Percentiles rank a stretch among this genome's conserved stretches.
Evolutionary conservation across 768 basidiomycete species (phyloP).

Genomic region (Amylocystis lapponica): DNA sequence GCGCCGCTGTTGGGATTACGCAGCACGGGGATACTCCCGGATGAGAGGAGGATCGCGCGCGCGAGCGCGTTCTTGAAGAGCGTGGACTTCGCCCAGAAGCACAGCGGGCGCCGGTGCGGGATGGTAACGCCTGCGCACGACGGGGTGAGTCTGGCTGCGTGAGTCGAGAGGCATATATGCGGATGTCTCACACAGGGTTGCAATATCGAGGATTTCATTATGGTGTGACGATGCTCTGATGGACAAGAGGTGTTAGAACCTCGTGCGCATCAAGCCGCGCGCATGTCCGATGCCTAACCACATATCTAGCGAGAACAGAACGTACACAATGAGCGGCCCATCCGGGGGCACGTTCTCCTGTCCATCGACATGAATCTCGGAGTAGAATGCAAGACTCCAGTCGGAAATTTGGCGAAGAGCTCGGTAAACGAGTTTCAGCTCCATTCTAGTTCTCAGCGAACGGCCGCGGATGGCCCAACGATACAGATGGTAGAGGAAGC

Average conservation of each 20-base stretch:
- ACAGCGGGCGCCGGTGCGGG: constrained; percentile 73
- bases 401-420: constrained; percentile 55
- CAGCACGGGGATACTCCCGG: constrained; percentile 96
- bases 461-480: neutral
- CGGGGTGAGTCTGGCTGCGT: too few species aligned
- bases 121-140: constrained; percentile 57
- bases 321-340: constrained; percentile 91
- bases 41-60: constrained; percentile 69
- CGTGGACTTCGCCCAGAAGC: constrained; percentile 91
- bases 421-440: constrained; percentile 51
- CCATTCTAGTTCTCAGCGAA: constrained; percentile 25
- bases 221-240: constrained; percentile 45
- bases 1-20: constrained; percentile 43
- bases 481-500: neutral
- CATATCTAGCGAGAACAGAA: constrained; percentile 33
- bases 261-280: neutral
- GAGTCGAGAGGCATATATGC: constrained; percentile 7
- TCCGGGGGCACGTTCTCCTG: constrained; percentile 79
- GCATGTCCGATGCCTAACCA: neutral
- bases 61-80: constrained; percentile 79
- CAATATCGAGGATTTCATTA: constrained; percentile 92
- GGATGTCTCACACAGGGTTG: constrained; percentile 59
- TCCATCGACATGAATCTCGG: constrained; percentile 77
- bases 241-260: too few species aligned
- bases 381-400: constrained; percentile 78